Conservation (phyloP, 257 asterid species). For the Nicotiana tomentosiformis region DNA sequence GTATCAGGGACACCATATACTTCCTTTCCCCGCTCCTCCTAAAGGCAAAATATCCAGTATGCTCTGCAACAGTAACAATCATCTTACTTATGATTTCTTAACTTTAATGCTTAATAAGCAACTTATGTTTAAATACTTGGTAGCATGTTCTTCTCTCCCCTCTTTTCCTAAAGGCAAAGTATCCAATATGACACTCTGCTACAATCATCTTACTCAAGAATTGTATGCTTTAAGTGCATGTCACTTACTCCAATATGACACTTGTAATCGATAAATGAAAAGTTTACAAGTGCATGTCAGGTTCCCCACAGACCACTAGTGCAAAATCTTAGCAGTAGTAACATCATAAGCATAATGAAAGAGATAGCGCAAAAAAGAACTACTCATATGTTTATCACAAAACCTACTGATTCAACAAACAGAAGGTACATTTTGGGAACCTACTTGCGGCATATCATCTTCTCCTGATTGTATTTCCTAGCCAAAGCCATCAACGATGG, state of each 20-base stretch:
- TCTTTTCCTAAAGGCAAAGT: neutral
- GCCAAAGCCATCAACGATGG: slow-evolving; percentile 20
- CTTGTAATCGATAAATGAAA: neutral
- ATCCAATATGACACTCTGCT: neutral
- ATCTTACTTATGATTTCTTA: neutral
- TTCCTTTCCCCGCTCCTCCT: neutral
- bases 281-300: neutral
- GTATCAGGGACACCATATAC: neutral
- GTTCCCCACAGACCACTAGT: neutral
- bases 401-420: neutral
- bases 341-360: too few species aligned
- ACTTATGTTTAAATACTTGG: too few species aligned
- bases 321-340: neutral
- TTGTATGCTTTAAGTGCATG: neutral
- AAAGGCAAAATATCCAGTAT: neutral
- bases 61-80: neutral
- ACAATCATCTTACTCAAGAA: neutral
- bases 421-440: neutral
- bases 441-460: slow-evolving; percentile 17
- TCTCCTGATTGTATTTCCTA: slow-evolving; percentile 13
- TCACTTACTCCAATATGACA: too few species aligned
- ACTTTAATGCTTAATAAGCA: too few species aligned
- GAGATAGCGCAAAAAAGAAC: neutral
- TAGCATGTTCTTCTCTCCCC: neutral
- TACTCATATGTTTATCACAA: neutral